Evolutionary conservation across 768 basidiomycete genomes (phyloP).

Genomic region (Macrocybe gigantea): DNA sequence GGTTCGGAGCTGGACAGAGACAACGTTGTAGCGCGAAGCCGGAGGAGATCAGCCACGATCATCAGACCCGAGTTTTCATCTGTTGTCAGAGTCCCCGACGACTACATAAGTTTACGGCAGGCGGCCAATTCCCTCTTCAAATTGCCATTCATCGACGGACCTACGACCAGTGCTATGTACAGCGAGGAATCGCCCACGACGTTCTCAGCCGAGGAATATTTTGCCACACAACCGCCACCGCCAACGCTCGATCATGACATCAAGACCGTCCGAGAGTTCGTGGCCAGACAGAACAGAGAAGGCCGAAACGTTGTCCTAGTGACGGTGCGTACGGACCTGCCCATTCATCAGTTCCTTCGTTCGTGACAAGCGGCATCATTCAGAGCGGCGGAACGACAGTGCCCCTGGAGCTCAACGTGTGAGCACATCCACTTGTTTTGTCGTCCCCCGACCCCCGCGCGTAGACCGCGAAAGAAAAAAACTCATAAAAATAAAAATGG

Average conservation of each 20-base stretch:
- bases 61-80: no score
- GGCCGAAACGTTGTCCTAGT: constrained; percentile 85
- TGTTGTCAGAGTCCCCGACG: no score
- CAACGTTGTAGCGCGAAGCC: no score
- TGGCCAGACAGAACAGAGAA: constrained; percentile 55
- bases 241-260: constrained; percentile 65
- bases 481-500: constrained; percentile 1
- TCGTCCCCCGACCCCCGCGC: constrained; percentile 14
- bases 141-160: no score
- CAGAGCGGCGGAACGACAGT: constrained; percentile 99
- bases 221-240: constrained; percentile 81
- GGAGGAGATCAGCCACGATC: no score
- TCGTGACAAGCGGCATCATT: constrained; percentile 8
- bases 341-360: neutral
- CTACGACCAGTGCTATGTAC: constrained; percentile 2
- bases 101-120: no score
- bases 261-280: constrained; percentile 58
- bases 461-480: constrained; percentile 4
- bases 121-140: no score
- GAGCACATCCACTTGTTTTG: constrained; percentile 45
- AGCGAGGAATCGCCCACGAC: constrained; percentile 23
- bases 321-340: constrained; percentile 55
- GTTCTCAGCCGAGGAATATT: constrained; percentile 89
- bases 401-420: constrained; percentile 98
- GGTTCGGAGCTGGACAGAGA: no score